Base-by-base conservation (phyloP, 2,329 filamentous ascomycete species). In the Colletotrichum cordylinicola region DNA sequence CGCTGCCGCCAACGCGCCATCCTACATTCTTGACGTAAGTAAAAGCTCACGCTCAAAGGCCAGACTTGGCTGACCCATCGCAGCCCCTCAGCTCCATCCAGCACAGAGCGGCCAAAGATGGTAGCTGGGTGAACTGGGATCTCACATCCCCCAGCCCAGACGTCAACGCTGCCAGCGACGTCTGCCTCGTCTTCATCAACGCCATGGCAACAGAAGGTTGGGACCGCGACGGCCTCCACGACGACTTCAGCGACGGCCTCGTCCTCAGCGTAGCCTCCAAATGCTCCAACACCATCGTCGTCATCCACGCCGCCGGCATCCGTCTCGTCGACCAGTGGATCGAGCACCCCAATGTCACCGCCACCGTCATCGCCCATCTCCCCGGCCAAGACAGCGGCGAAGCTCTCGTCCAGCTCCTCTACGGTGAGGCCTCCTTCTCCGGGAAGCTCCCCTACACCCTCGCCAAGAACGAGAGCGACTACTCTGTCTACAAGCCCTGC, bases 171-270 rank as follows among this genome's bases (percentile, higher is more conserved):
- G 72, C 67, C 3, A 87, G 89, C 3, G 89, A 96, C 79, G 88
- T 95, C 8, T 97, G 95, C 78, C 83, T 93, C 4, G 90, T 93
- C 1, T 91, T 94, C 78, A 90, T 91, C 78, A 94, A 94, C 80
- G 90, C 88, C 16, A 94, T 93, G 83, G 91, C 93, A 2, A 92
- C 93, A 2, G 95, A 98, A 84, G 94, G 93, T 1, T 93, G 89
- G 78, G 89, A 95, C 75, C 88, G 91, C 62, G 86, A 90, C 0
- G 88, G 87, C 9, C 86, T 95, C 48, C 88, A 89, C 37, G 94
- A 96, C 81, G 93, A 93, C 75, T 91, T 91, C 70, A 92, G 90
- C 1, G 92, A 94, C 77, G 83, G 82, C 0, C 83, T 93, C 0
- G 87, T 94, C 60, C 83, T 83, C 3, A 87, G 89, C 67, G 91